Base-by-base conservation (phyloP, 371 early-diverging fungal genomes). In the Mucor sp. region DNA sequence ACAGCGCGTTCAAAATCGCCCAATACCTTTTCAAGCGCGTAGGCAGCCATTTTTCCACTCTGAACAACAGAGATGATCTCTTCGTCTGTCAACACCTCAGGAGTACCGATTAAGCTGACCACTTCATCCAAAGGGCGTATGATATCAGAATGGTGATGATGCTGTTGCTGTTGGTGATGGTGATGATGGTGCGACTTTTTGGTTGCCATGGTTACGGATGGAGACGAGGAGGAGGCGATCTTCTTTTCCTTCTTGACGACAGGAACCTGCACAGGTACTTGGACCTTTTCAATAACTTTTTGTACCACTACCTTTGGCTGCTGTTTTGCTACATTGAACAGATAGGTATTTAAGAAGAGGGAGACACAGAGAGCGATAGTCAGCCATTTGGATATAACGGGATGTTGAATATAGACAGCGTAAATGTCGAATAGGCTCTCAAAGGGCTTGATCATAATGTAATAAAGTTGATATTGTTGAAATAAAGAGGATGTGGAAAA, bases 21-120 rank as follows among this genome's bases (percentile, higher is more conserved):
- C 58, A 96, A 72, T 1, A 83, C 82, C 80, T 92, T 93, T 76
- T 97, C 97, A 21, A 97, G 83, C 6, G 95, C 91, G 76, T 97
- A 93, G 7, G 91, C 76, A 4, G 94, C 87, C 47, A 97, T 78
- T 43, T 90, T 89, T 55, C 93, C 92, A 32, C 72, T 74, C 35
- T 85, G 84, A 21, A 92, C 94, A 37, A 96, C 87, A 60, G 71
- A 60, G 23, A 94, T 70, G 19, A 97, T 70, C 70, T 96, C 95
- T 60, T 90, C 92, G 68, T 97, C 93, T 55, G 67, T 56, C 48
- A 65, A 30, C 33, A 28, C 57, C n/a, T 57, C 32, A 57, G 57
- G 53, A 25, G 53, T 53, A 27, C 53, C 53, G 9, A 53, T 53
- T 27, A 57, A 57, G 11, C 32, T 57, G 57, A 32, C 15, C 2